A percentile compares a stretch with the other conserved stretches of the same genome.
Conservation (phyloP, 495 filamentous ascomycete genomes). For the Lentithecium fluviatile region DNA sequence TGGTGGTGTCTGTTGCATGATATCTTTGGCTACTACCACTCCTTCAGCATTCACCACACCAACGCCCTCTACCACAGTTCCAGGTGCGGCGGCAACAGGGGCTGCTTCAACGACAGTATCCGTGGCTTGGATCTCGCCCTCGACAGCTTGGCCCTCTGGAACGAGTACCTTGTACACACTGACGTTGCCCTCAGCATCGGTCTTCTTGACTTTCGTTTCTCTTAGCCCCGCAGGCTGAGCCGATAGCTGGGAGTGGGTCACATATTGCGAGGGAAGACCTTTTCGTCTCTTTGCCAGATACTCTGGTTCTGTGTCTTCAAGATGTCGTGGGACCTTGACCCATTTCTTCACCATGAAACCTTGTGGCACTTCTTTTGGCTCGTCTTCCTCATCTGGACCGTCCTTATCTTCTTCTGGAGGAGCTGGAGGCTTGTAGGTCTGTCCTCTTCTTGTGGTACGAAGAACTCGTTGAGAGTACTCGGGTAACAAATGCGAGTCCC, state of each 20-base stretch:
- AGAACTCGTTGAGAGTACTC: constrained; percentile 76
- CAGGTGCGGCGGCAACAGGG: constrained; percentile 53
- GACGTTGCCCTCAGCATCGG: constrained; percentile 74
- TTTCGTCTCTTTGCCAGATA: constrained; percentile 86
- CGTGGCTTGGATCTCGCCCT: constrained; percentile 72
- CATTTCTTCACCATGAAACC: constrained; percentile 74
- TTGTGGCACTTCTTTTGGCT: constrained; percentile 54
- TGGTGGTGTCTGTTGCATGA: constrained; percentile 46
- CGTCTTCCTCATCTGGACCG: constrained; percentile 52
- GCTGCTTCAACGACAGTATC: constrained; percentile 44
- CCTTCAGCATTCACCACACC: constrained; percentile 61
- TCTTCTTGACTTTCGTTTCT: constrained; percentile 72
- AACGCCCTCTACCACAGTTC: constrained; percentile 61
- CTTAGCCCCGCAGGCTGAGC: constrained; percentile 55
- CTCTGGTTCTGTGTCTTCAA: constrained; percentile 72
- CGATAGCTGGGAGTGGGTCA: constrained; percentile 49
- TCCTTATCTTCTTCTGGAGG: constrained; percentile 48
- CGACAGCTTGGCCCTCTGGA: constrained; percentile 74
- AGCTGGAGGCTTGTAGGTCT: constrained; percentile 61
- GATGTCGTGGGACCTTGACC: constrained; percentile 72
- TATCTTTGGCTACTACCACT: constrained; percentile 58
- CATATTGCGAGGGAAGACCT: constrained; percentile 60
- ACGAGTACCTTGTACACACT: constrained; percentile 79
- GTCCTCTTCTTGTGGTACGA: constrained; percentile 73
- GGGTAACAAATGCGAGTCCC: constrained; percentile 77